phyloP scores from a whole-genome alignment of 139 green algal genomes.

The Micractinium conductrix region DNA sequence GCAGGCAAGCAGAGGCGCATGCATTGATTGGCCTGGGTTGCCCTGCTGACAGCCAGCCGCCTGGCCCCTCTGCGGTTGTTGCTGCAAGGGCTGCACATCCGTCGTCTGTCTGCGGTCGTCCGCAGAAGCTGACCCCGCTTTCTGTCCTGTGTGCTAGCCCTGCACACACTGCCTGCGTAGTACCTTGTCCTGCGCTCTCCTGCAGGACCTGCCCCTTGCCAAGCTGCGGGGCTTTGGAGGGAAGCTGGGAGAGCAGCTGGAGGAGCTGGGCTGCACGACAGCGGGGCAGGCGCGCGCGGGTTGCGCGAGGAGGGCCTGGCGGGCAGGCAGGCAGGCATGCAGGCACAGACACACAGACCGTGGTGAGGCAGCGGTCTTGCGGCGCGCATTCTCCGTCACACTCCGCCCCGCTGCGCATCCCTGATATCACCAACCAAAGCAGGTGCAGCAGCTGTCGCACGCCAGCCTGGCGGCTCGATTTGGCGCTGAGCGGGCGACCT shows the following conservation, averaged over 20 bases:
- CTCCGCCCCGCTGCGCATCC: no score
- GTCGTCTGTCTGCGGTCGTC: neutral
- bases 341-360: neutral
- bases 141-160: no score
- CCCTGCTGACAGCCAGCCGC: no score
- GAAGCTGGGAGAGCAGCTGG: conserved; percentile 80
- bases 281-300: conserved; percentile 58
- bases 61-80: no score
- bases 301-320: neutral
- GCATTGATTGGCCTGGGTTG: neutral
- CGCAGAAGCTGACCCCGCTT: neutral
- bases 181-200: neutral
- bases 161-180: no score
- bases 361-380: no score
- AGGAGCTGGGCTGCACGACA: conserved; percentile 60
- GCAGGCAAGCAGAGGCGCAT: conserved; percentile 44
- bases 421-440: no score
- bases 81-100: neutral
- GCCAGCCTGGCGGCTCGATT: conserved; percentile 52
- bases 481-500: conserved; percentile 42
- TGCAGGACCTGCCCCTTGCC: conserved; percentile 74
- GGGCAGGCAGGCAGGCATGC: neutral
- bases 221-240: conserved; percentile 91
- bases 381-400: no score
- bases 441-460: conserved; percentile 51